phyloP scores from a whole-genome alignment of 2,329 filamentous ascomycete species.

The Septoria linicola region DNA sequence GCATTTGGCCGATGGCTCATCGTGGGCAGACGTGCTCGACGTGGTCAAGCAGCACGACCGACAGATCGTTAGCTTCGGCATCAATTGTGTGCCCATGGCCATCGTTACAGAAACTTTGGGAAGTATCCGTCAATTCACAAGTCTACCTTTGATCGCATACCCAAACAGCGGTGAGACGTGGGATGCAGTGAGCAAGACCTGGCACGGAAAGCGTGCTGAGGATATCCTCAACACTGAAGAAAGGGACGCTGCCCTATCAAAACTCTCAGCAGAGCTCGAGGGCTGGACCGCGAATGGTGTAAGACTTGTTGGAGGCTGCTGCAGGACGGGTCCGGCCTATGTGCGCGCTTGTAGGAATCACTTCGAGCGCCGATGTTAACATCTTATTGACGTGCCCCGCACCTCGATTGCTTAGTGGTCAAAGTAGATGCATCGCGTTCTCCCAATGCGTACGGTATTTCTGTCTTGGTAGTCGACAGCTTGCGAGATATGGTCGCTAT shows the following conservation, averaged over 20 bases:
- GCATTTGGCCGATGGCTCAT: constrained; percentile 46
- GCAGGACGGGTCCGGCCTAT: constrained; percentile 43
- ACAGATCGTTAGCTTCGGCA: constrained; percentile 45
- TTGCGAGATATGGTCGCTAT: no score
- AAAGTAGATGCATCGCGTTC: no score
- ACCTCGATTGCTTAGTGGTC: no score
- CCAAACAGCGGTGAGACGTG: constrained; percentile 51
- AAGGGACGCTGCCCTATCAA: constrained; percentile 10
- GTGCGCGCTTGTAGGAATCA: constrained; percentile 19
- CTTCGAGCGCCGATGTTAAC: background rate
- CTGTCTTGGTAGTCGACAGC: no score
- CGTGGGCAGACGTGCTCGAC: constrained; percentile 36
- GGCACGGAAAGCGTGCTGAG: constrained; percentile 31
- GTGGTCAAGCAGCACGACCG: constrained; percentile 32
- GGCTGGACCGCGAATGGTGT: constrained; percentile 42
- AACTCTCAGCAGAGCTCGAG: constrained; percentile 15
- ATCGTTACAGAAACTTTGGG: constrained; percentile 39
- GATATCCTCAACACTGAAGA: constrained; percentile 35
- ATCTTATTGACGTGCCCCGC: no score
- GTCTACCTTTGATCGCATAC: constrained; percentile 41
- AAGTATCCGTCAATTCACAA: constrained; percentile 35
- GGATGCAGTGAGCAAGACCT: constrained; percentile 43
- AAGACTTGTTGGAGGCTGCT: constrained; percentile 49
- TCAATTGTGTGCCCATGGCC: constrained; percentile 47
- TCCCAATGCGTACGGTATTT: no score